phyloP scores from a whole-genome alignment of 441 rosid species.

The Corymbia calophylla region DNA sequence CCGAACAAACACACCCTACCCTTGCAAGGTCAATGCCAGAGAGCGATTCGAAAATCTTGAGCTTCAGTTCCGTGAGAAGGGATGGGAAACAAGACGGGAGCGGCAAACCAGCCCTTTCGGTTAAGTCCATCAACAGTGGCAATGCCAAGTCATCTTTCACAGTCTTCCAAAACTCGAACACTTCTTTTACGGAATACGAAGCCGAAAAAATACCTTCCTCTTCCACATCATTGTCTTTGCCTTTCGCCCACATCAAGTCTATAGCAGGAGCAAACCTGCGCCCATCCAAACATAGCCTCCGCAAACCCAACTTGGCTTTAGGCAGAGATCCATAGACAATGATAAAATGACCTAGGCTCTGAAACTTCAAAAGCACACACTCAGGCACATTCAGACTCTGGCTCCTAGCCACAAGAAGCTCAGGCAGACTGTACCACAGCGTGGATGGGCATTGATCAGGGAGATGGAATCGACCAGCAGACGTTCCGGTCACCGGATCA shows the following conservation, averaged over 20 bases:
- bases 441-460: slow-evolving; percentile 26
- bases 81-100: slow-evolving; percentile 47
- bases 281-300: slow-evolving; percentile 28
- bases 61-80: slow-evolving; percentile 47
- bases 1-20: slow-evolving; percentile 46
- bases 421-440: slow-evolving; percentile 46
- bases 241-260: slow-evolving; percentile 18
- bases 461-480: slow-evolving; percentile 29
- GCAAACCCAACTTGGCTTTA: slow-evolving; percentile 7
- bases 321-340: slow-evolving; percentile 43
- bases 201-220: slow-evolving; percentile 7
- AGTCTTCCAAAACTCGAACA: slow-evolving; percentile 56
- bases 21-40: slow-evolving; percentile 41
- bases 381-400: neutral
- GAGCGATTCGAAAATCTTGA: slow-evolving; percentile 50
- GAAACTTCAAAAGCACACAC: slow-evolving; percentile 46
- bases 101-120: slow-evolving; percentile 36
- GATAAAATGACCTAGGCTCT: slow-evolving; percentile 34
- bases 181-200: slow-evolving; percentile 13
- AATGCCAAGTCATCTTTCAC: slow-evolving; percentile 59
- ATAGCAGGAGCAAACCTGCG: slow-evolving; percentile 33
- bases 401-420: slow-evolving; percentile 21
- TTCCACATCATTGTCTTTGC: neutral
- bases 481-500: slow-evolving; percentile 19
- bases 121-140: slow-evolving; percentile 51